Base-by-base conservation (phyloP, 192 early-diverging fungal species). In the Linnemannia schmuckeri region DNA sequence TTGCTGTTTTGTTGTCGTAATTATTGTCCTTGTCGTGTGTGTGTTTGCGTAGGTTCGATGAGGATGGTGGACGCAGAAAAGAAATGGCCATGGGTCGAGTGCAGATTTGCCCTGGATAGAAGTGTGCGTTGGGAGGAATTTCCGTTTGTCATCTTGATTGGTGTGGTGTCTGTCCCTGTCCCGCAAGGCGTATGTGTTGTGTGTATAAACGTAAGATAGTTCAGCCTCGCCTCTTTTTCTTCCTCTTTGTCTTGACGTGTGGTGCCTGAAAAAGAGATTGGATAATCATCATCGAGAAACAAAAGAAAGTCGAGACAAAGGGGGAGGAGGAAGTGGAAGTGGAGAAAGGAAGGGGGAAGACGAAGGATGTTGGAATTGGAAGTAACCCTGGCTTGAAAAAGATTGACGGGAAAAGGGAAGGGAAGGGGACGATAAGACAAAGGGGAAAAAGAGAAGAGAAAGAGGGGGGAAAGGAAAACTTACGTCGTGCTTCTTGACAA, bases 401-500 rank as follows among this genome's bases (percentile, higher is more conserved):
- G 49, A 52, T 52, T 22, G 15, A 66, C 49, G 49, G 66, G 66
- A 68, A 12, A 70, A 20, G 22, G 27, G 20, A 71, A 20, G 70
- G 38, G 38, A 27, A 15, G 38, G 38, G 37, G 22, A 22, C 18
- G 33, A 71, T 10, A 10, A 18, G 33, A 22, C 15, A 71, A 66
- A 15, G 61, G 61, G 30, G 3, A 10, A 30, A 12, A 18, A 52
- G 17, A 52, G 10, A 18, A 47, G 72, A 30, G 44, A 42, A 27
- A 33, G 9, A 2, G 4, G 12, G 10, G 12, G 27, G 61, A 33
- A 12, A 12, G 22, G 22, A 17, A 40, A 24, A 81, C 84, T 81
- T 87, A 87, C 85, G 91, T 99, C 98, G 88, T 99, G 98, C 90
- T 99, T 99, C 90, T 99, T 99, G 86, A 99, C 92, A 86, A 99